A percentile compares a stretch with the other conserved stretches of the same genome.
Conservation (phyloP, 176 grass and related monocot species). For the Eremochloa ophiuroides region DNA sequence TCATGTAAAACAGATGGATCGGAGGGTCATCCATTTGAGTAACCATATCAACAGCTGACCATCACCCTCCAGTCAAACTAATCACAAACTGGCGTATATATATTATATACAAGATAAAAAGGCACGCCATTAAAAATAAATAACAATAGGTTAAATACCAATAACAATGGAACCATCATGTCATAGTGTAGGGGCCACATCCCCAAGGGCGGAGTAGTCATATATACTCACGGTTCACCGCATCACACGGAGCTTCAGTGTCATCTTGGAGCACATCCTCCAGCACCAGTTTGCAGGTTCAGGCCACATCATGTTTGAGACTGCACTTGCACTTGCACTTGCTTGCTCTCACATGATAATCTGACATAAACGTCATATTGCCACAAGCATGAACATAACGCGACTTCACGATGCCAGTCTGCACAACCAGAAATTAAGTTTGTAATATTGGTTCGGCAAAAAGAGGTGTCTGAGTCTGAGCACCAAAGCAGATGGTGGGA, state of each 20-base stretch:
- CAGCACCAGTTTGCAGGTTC: conserved; percentile 16
- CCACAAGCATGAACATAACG: neutral
- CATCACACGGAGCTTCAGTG: neutral
- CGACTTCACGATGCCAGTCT: conserved; percentile 8
- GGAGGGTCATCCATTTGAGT: conserved; percentile 28
- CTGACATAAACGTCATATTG: neutral
- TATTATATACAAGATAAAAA: conserved; percentile 18
- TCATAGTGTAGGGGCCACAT: conserved; percentile 11
- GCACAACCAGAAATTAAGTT: neutral
- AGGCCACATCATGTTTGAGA: conserved; percentile 3
- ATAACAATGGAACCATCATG: neutral
- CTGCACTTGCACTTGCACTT: neutral
- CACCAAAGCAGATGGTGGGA: neutral
- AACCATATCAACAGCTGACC: conserved; percentile 39
- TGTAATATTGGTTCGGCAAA: neutral
- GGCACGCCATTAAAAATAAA: conserved; percentile 19
- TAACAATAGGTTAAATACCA: conserved; percentile 22
- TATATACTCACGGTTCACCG: conserved; percentile 18
- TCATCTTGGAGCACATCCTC: conserved; percentile 8
- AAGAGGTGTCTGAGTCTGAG: neutral
- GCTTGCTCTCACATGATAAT: conserved; percentile 24
- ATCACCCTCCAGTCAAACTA: conserved; percentile 24
- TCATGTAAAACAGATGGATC: neutral
- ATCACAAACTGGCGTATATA: conserved; percentile 11
- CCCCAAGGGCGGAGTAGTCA: neutral